A percentile compares a stretch with the other conserved stretches of the same genome.
Conservation (phyloP, 495 filamentous ascomycete genomes). For the Sphaerosporella brunnea region DNA sequence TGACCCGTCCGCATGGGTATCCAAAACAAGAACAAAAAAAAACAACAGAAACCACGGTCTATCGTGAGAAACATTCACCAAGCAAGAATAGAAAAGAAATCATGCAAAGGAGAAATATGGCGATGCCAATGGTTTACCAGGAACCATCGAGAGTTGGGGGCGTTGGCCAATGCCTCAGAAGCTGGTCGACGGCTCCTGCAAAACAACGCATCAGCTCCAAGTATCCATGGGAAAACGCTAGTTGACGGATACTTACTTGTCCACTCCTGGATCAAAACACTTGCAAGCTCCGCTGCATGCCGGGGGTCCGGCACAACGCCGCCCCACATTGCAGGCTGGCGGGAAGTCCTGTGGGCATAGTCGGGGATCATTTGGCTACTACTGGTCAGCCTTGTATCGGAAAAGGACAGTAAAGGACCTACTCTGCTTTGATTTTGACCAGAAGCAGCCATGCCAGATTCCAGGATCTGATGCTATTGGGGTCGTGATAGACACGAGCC, state of each 20-base stretch:
- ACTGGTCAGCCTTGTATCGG: background rate
- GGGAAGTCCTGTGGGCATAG: conserved; percentile 42
- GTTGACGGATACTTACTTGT: conserved; percentile 22
- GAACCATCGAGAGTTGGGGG: conserved; percentile 32
- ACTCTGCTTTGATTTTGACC: conserved; percentile 49
- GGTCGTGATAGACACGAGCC: conserved; percentile 44
- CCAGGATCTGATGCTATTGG: conserved; percentile 50
- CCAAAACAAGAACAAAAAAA: too few species aligned
- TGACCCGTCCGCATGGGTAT: too few species aligned
- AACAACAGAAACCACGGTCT: too few species aligned
- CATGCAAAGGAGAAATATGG: too few species aligned
- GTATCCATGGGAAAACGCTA: background rate
- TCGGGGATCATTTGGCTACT: conserved; percentile 39
- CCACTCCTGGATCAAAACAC: conserved; percentile 51
- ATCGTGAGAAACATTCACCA: too few species aligned
- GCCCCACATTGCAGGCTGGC: conserved; percentile 58
- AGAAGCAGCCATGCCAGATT: conserved; percentile 62
- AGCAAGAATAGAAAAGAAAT: too few species aligned
- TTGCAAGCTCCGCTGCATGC: conserved; percentile 40
- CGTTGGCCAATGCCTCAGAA: conserved; percentile 52
- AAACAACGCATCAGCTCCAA: background rate
- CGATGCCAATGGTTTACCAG: conserved; percentile 13
- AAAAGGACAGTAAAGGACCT: conserved; percentile 28
- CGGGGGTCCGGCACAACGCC: conserved; percentile 37
- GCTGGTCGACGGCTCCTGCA: conserved; percentile 40